These are phyloP conservation scores for Podaxis sp. DNA, from an alignment of 768 basidiomycete species.

Conservation along the genomic window DNA sequence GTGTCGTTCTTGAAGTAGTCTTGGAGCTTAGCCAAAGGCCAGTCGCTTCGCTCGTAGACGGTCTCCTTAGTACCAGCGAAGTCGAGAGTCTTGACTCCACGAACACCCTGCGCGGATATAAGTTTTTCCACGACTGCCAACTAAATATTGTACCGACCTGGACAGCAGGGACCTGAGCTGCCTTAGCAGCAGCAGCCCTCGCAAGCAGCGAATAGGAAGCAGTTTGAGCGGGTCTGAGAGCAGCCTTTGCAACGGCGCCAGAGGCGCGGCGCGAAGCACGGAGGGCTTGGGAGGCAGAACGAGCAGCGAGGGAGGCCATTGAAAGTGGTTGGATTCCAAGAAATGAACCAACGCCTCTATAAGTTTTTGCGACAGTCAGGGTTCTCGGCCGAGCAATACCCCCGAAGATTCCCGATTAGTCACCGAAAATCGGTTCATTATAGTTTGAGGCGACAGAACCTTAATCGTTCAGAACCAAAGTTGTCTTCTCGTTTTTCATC, in stretches of 20 bases:
- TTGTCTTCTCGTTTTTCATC: no score
- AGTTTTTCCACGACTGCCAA: not conserved
- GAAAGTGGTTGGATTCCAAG: constrained; percentile 26
- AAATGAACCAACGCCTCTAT: constrained; percentile 4
- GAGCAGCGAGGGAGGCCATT: constrained; percentile 63
- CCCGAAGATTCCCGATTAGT: not conserved
- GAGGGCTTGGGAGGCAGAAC: constrained; percentile 60
- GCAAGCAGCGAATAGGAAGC: constrained; percentile 72
- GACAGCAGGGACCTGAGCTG: constrained; percentile 29
- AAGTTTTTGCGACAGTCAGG: constrained; percentile 20
- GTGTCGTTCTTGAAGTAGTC: constrained; percentile 99
- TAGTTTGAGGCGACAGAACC: not conserved
- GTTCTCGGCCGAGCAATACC: constrained; percentile 16
- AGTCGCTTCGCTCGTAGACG: constrained; percentile 95
- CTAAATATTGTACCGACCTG: constrained; percentile 26
- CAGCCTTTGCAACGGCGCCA: constrained; percentile 39
- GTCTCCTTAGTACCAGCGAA: constrained; percentile 93
- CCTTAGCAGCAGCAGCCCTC: constrained; percentile 43
- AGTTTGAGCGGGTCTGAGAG: constrained; percentile 41
- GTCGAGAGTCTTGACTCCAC: constrained; percentile 93
- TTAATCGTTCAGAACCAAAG: no score
- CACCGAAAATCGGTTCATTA: not conserved
- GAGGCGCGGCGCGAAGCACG: constrained; percentile 69
- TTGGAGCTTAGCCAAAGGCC: constrained; percentile 96
- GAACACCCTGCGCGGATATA: constrained; percentile 42